phyloP scores from a whole-genome alignment of 2,329 filamentous ascomycete species.

The Ascochyta fabae region DNA sequence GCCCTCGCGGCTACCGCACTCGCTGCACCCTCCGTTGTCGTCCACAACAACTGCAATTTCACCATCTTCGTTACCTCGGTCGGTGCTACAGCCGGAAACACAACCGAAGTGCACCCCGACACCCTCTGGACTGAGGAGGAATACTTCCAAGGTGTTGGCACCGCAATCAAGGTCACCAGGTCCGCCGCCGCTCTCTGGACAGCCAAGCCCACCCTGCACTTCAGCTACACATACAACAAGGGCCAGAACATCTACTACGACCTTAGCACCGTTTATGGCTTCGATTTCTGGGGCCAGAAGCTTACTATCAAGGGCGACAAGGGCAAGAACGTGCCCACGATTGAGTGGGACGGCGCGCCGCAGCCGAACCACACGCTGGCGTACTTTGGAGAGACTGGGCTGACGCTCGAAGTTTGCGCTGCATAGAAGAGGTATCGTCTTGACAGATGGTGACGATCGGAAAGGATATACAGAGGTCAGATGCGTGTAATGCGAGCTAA shows the following conservation, averaged over 20 bases:
- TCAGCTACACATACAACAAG: slow-evolving; percentile 31
- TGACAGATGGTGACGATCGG: too few relatives aligned
- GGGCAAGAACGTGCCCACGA: slow-evolving; percentile 8
- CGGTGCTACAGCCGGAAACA: slow-evolving; percentile 5
- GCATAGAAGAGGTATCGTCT: not conserved
- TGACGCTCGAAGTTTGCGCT: slow-evolving; percentile 19
- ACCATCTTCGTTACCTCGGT: slow-evolving; percentile 33
- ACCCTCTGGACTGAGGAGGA: slow-evolving; percentile 21
- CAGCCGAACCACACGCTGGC: slow-evolving; percentile 16
- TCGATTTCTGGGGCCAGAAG: slow-evolving; percentile 29
- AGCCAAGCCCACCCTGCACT: slow-evolving; percentile 25
- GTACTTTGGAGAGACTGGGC: slow-evolving; percentile 25
- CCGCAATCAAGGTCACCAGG: slow-evolving; percentile 34
- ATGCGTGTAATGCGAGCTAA: too few relatives aligned
- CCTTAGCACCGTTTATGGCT: slow-evolving; percentile 26
- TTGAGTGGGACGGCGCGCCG: slow-evolving; percentile 25
- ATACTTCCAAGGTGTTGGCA: slow-evolving; percentile 24
- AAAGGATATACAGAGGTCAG: too few relatives aligned
- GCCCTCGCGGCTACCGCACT: slow-evolving; percentile 20
- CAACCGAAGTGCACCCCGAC: slow-evolving; percentile 10
- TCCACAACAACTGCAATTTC: slow-evolving; percentile 37
- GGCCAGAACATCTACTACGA: slow-evolving; percentile 32
- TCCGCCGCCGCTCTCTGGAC: slow-evolving; percentile 20
- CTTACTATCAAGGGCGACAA: slow-evolving; percentile 19
- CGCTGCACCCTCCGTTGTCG: slow-evolving; percentile 19